A percentile compares a stretch with the other conserved stretches of the same genome.
Evolutionary conservation across 2,329 filamentous ascomycete species (phyloP).

Genomic region (Cercospora beticola): DNA sequence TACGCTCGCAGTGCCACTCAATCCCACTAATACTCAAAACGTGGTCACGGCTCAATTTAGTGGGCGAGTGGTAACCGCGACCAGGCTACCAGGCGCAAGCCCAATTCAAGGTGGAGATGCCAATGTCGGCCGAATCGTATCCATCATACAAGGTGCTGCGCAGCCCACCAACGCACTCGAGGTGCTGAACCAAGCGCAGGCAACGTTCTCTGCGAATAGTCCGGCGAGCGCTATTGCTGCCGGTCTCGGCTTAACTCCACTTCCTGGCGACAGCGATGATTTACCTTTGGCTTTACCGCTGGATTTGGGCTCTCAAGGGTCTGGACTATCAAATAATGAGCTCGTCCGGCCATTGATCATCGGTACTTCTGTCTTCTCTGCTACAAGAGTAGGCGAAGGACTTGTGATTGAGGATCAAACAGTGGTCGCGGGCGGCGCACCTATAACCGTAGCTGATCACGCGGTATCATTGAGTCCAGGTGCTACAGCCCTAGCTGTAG

Average conservation of each 20-base stretch:
- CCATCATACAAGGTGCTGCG: constrained; percentile 17
- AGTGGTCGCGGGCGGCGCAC: constrained; percentile 30
- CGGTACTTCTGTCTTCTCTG: constrained; percentile 25
- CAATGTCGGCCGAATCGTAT: constrained; percentile 16
- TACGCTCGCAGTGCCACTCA: constrained; percentile 23
- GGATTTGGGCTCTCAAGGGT: not conserved
- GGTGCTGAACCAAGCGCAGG: constrained; percentile 19
- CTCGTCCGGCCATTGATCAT: constrained; percentile 16
- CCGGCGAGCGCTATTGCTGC: constrained; percentile 17
- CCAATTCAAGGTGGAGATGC: constrained; percentile 2
- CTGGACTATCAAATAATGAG: not conserved
- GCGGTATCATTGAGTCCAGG: constrained; percentile 36
- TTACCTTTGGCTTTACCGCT: not conserved
- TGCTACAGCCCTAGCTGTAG: constrained; percentile 40
- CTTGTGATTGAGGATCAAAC: constrained; percentile 35
- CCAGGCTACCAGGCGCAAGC: constrained; percentile 13
- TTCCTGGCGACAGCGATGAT: not conserved
- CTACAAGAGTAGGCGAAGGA: constrained; percentile 16
- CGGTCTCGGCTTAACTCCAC: constrained; percentile 11
- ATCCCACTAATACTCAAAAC: constrained; percentile 16
- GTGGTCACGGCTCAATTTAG: constrained; percentile 26
- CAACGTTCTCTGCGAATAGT: constrained; percentile 7
- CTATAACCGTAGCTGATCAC: constrained; percentile 39
- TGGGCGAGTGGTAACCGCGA: constrained; percentile 24
- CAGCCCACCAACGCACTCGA: constrained; percentile 26